These are phyloP conservation scores for Fomes fomentarius DNA, from an alignment of 1,284 basidiomycete genomes.

Conservation along the genomic window DNA sequence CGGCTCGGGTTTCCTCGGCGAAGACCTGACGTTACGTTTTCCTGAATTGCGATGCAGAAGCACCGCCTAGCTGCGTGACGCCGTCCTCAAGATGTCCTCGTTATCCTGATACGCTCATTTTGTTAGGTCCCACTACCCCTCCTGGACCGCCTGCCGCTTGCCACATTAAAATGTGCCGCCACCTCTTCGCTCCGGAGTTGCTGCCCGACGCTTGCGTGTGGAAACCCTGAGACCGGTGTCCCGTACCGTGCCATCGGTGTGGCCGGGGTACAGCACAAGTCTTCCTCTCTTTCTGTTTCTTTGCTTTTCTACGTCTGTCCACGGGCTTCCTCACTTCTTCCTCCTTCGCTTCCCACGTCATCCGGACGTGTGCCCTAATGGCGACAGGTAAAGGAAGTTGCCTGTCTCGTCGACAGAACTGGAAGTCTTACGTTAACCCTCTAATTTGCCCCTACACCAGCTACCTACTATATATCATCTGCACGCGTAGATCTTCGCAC, in stretches of 20 bases:
- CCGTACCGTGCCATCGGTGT: not conserved
- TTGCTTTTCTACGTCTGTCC: not conserved
- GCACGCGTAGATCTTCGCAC: not conserved
- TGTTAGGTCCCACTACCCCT: not conserved
- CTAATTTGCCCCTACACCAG: not conserved
- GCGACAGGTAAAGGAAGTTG: no score
- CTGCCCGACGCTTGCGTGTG: not conserved
- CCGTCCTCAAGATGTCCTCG: not conserved
- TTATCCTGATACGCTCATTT: not conserved
- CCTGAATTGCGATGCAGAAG: not conserved
- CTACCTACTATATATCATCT: not conserved
- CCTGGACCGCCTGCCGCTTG: not conserved
- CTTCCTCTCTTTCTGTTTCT: not conserved
- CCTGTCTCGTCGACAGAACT: no score
- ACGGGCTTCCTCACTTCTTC: not conserved
- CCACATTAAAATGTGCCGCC: not conserved
- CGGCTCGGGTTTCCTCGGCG: no score
- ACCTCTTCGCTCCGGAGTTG: not conserved
- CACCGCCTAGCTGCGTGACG: not conserved
- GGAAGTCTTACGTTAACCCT: not conserved
- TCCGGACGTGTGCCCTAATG: no score
- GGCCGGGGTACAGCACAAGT: not conserved
- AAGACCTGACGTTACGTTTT: not conserved
- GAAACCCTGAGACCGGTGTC: not conserved
- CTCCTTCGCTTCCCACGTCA: no score